A percentile compares a stretch with the other conserved stretches of the same genome.
Evolutionary conservation across 2,329 filamentous ascomycete species (phyloP).

Genomic region (Graphilbum fragrans): DNA sequence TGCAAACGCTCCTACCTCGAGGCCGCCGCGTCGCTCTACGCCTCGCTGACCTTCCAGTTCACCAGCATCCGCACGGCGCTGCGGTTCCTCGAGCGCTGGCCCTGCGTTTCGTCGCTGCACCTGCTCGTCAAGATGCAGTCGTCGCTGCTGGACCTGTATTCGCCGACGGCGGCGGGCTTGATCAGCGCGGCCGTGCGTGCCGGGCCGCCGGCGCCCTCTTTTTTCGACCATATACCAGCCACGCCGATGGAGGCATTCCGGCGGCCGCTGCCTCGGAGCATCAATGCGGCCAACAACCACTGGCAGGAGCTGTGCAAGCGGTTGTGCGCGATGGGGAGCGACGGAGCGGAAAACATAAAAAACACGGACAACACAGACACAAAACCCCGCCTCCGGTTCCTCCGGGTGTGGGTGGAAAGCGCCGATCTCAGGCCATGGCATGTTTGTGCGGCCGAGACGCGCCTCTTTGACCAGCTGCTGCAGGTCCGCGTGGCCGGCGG

Average conservation of each 20-base stretch:
- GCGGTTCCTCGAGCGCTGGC: constrained; percentile 13
- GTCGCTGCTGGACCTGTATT: constrained; percentile 17
- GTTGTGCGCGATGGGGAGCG: constrained; percentile 6
- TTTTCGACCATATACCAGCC: too few relatives aligned
- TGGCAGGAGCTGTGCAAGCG: constrained; percentile 16
- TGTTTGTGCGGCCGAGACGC: constrained; percentile 16
- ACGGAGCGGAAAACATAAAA: too few relatives aligned
- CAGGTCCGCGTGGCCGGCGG: background rate
- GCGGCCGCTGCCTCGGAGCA: too few relatives aligned
- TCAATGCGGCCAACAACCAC: constrained; percentile 7
- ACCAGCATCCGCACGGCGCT: constrained; percentile 13
- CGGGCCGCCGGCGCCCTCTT: too few relatives aligned
- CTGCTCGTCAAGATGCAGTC: constrained; percentile 14
- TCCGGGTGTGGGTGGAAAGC: constrained; percentile 17
- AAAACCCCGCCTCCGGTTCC: constrained; percentile 9
- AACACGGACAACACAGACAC: too few relatives aligned
- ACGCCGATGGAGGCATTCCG: too few relatives aligned
- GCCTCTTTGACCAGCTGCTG: constrained; percentile 13
- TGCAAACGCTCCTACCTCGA: constrained; percentile 19
- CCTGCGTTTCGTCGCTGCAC: constrained; percentile 13
- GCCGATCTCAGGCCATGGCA: constrained; percentile 18
- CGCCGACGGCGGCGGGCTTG: constrained; percentile 1
- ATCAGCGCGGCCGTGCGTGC: background rate
- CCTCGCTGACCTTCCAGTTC: constrained; percentile 16
- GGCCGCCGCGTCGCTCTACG: constrained; percentile 13